Base-by-base conservation (phyloP, 2,329 filamentous ascomycete species). In the Fusarium pseudograminearum region DNA sequence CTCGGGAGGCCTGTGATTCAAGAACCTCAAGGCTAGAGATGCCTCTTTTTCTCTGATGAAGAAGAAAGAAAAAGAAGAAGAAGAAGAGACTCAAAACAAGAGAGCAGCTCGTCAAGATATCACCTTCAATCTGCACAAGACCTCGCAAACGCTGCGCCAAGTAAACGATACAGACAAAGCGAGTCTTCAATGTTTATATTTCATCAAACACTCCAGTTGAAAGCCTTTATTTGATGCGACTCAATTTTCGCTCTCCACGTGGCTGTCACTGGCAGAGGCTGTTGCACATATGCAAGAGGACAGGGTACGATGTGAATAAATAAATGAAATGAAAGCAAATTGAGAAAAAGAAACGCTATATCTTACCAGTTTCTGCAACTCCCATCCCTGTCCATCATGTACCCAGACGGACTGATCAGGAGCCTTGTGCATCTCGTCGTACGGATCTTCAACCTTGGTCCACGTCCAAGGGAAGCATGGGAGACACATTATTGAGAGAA, bases 401-500 rank as follows among this genome's bases (percentile, higher is more conserved):
- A 78, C 79, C 83, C 83, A 85, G 28, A 79, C 74, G 15, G 80
- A 82, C 53, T 83, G 83, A 64, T 77, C 70, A 3, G 80, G 79
- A 67, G 80, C 71, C 20, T 70, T 69, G 54, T 80, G 78, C 70
- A 81, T 69, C 28, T 68, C 63, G 45, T 81, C 80, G 15, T 80
- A 53, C 7, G 79, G 75, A 60, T 81, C 79, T 62, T 83, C 80
- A 33, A 83, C 81, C 63, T 86, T 83, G 74, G 75, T 83, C 80
- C 76, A 85, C 63, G 75, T 85, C 83, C 75, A 83, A 0, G 84
- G 81, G 76, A 86, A 87, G 72, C 84, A 86, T 7, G 83, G 81
- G n/a, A 86, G 78, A 71, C 86, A 88, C 85, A 88, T 87, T 30
- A 28, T 33, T 18, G 6, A 18, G 8, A 3, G 5, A 12, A 6